phyloP scores from a whole-genome alignment of 2,329 filamentous ascomycete species.

The Phoma herbarum region DNA sequence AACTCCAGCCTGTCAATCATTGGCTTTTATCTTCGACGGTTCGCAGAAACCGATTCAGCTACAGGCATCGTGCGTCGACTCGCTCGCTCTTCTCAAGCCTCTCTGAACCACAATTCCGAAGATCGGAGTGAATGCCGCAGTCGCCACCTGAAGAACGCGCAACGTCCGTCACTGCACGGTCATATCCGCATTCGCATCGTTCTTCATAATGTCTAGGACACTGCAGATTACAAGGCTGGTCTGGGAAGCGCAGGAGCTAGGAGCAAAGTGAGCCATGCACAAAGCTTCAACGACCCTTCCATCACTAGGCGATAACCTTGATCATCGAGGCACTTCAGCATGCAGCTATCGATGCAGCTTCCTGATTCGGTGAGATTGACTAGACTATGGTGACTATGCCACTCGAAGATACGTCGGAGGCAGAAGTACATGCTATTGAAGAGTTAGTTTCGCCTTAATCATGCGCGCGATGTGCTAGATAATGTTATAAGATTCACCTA shows the following conservation, averaged over 20 bases:
- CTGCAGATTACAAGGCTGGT: background rate
- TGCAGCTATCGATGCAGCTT: no score
- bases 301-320: no score
- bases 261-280: no score
- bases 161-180: background rate
- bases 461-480: no score
- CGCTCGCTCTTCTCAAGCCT: background rate
- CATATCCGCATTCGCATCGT: background rate
- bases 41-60: background rate
- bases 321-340: no score
- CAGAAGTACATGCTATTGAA: no score
- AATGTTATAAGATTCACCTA: no score
- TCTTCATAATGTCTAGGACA: background rate
- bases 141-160: background rate
- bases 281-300: no score
- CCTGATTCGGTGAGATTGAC: no score
- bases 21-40: background rate
- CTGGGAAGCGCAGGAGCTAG: background rate
- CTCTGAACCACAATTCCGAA: background rate
- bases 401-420: no score
- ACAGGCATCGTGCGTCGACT: background rate
- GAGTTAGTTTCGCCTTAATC: no score
- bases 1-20: fast-evolving
- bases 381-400: no score
- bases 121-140: background rate